Evolutionary conservation across 345 rosid species (phyloP).

Genomic region (Psidium friedrichsthalianum): DNA sequence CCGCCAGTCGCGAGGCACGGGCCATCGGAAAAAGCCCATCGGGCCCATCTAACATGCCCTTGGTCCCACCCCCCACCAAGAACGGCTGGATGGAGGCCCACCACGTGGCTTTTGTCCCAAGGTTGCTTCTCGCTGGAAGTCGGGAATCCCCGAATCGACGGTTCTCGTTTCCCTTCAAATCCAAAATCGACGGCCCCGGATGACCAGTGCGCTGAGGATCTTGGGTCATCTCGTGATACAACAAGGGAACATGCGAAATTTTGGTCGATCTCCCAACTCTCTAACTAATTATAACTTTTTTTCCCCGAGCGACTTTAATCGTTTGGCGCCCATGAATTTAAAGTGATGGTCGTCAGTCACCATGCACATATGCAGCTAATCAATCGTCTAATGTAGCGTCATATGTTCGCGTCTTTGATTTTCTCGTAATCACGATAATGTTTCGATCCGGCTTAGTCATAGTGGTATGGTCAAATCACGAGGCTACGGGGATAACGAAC

Average conservation of each 20-base stretch:
- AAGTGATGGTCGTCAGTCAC: background rate
- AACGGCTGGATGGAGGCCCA: background rate
- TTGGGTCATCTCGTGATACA: background rate
- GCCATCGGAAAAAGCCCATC: background rate
- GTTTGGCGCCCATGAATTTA: background rate
- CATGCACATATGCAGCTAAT: background rate
- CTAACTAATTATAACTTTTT: background rate
- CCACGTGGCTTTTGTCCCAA: background rate
- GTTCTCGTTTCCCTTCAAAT: background rate
- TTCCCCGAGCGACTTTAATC: background rate
- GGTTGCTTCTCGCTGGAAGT: background rate
- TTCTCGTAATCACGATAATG: background rate
- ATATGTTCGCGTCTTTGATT: background rate
- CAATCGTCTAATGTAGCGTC: rapidly evolving
- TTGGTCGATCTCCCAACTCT: background rate
- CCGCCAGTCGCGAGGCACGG: background rate
- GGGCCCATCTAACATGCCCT: background rate
- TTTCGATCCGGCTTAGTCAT: background rate
- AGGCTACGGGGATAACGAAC: background rate
- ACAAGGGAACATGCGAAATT: background rate
- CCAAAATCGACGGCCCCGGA: slow-evolving; percentile 8
- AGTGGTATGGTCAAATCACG: rapidly evolving
- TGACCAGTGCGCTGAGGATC: background rate
- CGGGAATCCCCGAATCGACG: background rate
- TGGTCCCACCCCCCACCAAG: background rate